A percentile compares a stretch with the other conserved stretches of the same genome.
These are phyloP conservation scores for Laguncularia racemosa DNA, from an alignment of 345 rosid species.

Conservation along the genomic window DNA sequence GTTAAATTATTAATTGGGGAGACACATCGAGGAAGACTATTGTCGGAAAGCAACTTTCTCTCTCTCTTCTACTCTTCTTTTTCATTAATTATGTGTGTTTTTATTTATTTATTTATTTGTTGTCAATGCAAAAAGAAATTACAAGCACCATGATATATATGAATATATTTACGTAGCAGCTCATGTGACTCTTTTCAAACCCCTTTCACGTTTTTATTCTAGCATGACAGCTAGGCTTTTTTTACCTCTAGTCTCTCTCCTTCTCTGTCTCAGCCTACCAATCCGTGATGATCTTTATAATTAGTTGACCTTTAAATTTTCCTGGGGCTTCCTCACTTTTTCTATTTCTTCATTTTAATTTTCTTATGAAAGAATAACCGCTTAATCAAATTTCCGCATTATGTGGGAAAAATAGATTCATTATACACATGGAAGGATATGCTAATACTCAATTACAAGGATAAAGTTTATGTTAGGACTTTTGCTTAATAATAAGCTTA, in stretches of 20 bases:
- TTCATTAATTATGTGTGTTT: neutral
- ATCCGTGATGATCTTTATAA: conserved; percentile 10
- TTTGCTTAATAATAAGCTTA: too few species aligned
- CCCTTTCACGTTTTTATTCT: conserved; percentile 5
- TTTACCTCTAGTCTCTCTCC: neutral
- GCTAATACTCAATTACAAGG: too few species aligned
- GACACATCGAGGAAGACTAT: conserved; percentile 15
- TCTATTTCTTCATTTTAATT: neutral
- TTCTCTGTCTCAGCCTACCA: conserved; percentile 1
- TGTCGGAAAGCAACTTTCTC: conserved; percentile 10
- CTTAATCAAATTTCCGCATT: neutral
- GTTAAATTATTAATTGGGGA: neutral
- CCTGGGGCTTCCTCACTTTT: conserved; percentile 1
- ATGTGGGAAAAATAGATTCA: too few species aligned
- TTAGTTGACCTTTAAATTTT: conserved; percentile 7
- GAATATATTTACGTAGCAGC: conserved; percentile 1
- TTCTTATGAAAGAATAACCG: neutral
- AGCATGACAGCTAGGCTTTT: too few species aligned
- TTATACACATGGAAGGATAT: too few species aligned
- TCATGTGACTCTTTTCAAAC: conserved; percentile 9
- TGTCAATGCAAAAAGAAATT: neutral
- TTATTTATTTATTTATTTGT: too few species aligned
- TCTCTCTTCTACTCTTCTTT: neutral
- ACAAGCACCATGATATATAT: conserved; percentile 1
- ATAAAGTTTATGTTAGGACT: too few species aligned